Evolutionary conservation across 2,329 filamentous ascomycete genomes (phyloP).

Genomic region (Diplodia mutila): DNA sequence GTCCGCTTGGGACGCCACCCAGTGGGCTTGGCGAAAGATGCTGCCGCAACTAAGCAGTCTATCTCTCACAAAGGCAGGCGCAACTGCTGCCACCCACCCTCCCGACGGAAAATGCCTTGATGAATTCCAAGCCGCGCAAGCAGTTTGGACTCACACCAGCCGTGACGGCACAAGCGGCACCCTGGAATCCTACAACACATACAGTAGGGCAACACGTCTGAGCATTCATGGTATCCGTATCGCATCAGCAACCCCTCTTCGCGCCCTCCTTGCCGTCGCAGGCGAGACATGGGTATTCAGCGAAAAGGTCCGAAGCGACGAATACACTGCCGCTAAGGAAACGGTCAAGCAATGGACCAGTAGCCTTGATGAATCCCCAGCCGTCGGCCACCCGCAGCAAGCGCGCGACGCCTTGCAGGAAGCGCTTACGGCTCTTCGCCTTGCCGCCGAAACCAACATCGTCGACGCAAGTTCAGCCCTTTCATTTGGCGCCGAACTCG

Average conservation of each 20-base stretch:
- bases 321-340: conserved; percentile 38
- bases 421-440: conserved; percentile 36
- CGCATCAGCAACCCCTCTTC: conserved; percentile 36
- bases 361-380: conserved; percentile 33
- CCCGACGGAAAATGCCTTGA: conserved; percentile 15
- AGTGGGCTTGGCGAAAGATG: conserved; percentile 14
- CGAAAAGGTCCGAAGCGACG: conserved; percentile 41
- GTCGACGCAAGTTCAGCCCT: conserved; percentile 34
- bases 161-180: not conserved
- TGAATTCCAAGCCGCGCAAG: conserved; percentile 15
- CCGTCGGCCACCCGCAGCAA: conserved; percentile 24
- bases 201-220: conserved; percentile 10
- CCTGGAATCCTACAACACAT: conserved; percentile 2
- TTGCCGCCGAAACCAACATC: conserved; percentile 35
- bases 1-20: conserved; percentile 43
- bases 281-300: conserved; percentile 52
- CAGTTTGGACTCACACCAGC: not conserved
- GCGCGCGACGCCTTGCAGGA: conserved; percentile 30
- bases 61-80: conserved; percentile 28
- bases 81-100: not conserved
- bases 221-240: conserved; percentile 5
- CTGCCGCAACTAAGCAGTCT: conserved; percentile 12
- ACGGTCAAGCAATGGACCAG: conserved; percentile 43
- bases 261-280: conserved; percentile 48
- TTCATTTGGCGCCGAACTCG: conserved; percentile 39